phyloP scores from a whole-genome alignment of 768 basidiomycete species.

The Boletellus sp. region DNA sequence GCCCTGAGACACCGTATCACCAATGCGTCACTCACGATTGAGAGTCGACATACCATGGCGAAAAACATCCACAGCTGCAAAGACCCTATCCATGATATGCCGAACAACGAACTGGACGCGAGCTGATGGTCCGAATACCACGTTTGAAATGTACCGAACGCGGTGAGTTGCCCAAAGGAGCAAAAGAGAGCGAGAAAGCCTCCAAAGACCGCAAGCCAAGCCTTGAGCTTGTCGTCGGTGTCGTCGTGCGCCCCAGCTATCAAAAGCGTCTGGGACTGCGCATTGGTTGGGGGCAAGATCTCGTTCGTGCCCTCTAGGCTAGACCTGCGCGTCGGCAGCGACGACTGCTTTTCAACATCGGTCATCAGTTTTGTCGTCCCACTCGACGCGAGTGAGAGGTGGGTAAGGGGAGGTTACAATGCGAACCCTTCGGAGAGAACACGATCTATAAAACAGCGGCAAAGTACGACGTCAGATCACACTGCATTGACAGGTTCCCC shows the following conservation, averaged over 20 bases:
- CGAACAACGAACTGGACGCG: constrained; percentile 43
- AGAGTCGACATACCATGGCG: constrained; percentile 49
- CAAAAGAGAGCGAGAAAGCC: constrained; percentile 65
- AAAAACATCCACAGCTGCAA: constrained; percentile 69
- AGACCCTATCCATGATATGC: constrained; percentile 70
- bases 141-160: constrained; percentile 69
- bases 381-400: constrained; percentile 4
- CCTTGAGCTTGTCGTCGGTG: constrained; percentile 19
- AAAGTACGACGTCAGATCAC: constrained; percentile 19
- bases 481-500: constrained; percentile 21
- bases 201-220: constrained; percentile 54
- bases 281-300: constrained; percentile 21
- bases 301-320: constrained; percentile 22
- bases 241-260: constrained; percentile 10
- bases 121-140: constrained; percentile 67
- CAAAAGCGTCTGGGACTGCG: constrained; percentile 15
- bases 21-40: neutral
- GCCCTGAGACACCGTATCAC: constrained; percentile 40
- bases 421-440: neutral
- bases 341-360: constrained; percentile 29
- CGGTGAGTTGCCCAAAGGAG: constrained; percentile 68
- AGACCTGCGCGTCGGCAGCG: constrained; percentile 15
- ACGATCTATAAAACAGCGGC: constrained; percentile 27
- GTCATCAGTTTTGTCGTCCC: constrained; percentile 20
- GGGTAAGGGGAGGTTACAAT: constrained; percentile 13